A percentile compares a stretch with the other conserved stretches of the same genome.
Conservation (phyloP, 2,329 filamentous ascomycete species). For the Aspergillus persii region DNA sequence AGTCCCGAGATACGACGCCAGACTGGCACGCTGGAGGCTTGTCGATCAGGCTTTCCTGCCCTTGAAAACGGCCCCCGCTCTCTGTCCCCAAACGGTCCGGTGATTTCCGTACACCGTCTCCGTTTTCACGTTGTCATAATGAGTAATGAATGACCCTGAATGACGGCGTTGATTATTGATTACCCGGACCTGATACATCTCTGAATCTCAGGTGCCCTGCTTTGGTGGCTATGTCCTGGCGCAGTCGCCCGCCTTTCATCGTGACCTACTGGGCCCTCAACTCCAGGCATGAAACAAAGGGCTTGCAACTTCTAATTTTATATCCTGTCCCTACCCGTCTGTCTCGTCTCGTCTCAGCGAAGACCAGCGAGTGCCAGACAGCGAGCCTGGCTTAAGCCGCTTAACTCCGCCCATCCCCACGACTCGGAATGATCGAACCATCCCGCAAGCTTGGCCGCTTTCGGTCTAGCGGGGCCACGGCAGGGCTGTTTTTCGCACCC, state of each 20-base stretch:
- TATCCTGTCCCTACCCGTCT: too few relatives aligned
- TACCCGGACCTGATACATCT: too few relatives aligned
- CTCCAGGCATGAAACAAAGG: neutral
- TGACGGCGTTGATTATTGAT: too few relatives aligned
- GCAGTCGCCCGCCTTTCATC: slow-evolving; percentile 11
- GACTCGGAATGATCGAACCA: neutral
- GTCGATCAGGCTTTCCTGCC: slow-evolving; percentile 15
- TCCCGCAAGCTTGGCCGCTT: neutral
- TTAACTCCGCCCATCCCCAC: neutral
- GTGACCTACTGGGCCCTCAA: neutral
- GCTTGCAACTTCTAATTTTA: neutral
- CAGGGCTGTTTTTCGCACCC: slow-evolving; percentile 10
- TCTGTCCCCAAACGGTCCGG: slow-evolving; percentile 7
- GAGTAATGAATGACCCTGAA: neutral
- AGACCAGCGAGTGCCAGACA: too few relatives aligned
- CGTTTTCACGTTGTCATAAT: neutral
- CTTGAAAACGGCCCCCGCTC: slow-evolving; percentile 9
- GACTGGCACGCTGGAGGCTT: neutral
- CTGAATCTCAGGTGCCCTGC: neutral
- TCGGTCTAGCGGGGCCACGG: neutral
- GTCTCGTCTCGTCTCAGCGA: too few relatives aligned
- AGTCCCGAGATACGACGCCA: slow-evolving; percentile 3
- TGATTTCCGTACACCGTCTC: neutral
- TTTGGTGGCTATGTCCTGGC: slow-evolving; percentile 23
- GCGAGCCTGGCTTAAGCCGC: too few relatives aligned